Percentiles rank a stretch among this genome's conserved stretches.
Evolutionary conservation across 306 rosid species (phyloP).

Genomic region (Corylus americana): DNA sequence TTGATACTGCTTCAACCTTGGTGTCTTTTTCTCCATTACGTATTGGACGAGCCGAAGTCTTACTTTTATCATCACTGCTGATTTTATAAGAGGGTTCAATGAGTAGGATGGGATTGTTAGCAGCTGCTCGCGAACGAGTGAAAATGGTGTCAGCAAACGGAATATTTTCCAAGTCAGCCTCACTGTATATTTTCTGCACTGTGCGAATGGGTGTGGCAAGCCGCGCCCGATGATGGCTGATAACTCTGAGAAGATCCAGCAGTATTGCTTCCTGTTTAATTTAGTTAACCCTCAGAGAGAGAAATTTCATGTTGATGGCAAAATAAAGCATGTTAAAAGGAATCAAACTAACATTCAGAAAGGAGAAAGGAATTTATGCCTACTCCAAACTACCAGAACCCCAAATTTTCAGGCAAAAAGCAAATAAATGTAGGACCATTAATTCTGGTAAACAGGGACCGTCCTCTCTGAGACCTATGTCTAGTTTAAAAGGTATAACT

Average conservation of each 20-base stretch:
- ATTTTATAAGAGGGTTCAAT: constrained; percentile 79
- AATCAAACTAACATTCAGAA: background rate
- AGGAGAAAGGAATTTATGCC: background rate
- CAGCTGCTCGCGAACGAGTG: constrained; percentile 49
- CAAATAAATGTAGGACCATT: constrained; percentile 1
- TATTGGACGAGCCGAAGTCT: constrained; percentile 53
- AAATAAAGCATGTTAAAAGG: background rate
- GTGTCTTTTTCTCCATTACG: constrained; percentile 64
- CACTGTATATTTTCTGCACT: constrained; percentile 78
- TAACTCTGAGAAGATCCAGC: constrained; percentile 92
- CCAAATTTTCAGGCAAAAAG: background rate
- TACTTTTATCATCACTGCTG: constrained; percentile 73
- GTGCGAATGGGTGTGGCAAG: constrained; percentile 98
- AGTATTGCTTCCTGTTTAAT: constrained; percentile 87
- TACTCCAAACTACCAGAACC: background rate
- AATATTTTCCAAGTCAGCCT: constrained; percentile 68
- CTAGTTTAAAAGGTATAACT: background rate
- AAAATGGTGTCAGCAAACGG: constrained; percentile 76
- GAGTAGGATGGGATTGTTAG: constrained; percentile 64
- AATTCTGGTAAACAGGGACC: background rate
- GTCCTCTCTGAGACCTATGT: background rate
- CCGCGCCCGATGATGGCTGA: constrained; percentile 91
- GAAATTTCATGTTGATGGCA: constrained; percentile 19
- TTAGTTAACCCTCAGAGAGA: constrained; percentile 24
- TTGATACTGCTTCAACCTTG: constrained; percentile 48